Evolutionary conservation across 148 eudicot species (phyloP).

Genomic region (Oxyria digyna): DNA sequence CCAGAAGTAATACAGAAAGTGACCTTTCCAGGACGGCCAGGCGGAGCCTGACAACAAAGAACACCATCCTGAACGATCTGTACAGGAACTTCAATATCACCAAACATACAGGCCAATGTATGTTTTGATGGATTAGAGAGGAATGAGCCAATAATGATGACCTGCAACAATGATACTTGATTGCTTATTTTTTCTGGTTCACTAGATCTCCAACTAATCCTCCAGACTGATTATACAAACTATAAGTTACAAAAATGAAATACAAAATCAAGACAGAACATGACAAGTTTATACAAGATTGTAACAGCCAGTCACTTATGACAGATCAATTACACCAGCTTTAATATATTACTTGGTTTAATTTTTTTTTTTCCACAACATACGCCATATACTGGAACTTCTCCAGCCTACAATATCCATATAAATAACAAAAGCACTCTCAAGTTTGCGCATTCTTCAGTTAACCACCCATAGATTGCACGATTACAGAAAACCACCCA

Average conservation of each 20-base stretch:
- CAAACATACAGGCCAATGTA: conserved; percentile 84
- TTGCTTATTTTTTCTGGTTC: not conserved
- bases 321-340: not conserved
- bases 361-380: not conserved
- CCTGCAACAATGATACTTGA: conserved; percentile 34
- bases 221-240: not conserved
- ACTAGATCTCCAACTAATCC: not conserved
- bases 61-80: conserved; percentile 84
- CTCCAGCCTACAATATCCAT: not conserved
- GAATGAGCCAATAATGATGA: conserved; percentile 81
- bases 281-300: not conserved
- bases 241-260: not conserved
- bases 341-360: too few relatives aligned
- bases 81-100: conserved; percentile 78
- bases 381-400: not conserved
- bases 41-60: conserved; percentile 68
- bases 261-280: not conserved
- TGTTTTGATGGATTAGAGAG: conserved; percentile 46
- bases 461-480: too few relatives aligned
- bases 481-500: too few relatives aligned
- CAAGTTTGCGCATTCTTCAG: too few relatives aligned
- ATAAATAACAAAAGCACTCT: too few relatives aligned
- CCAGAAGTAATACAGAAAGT: conserved; percentile 67
- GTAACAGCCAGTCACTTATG: not conserved
- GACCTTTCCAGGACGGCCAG: conserved; percentile 62